Base-by-base conservation (phyloP, 2,329 filamentous ascomycete species). In the Stromatinia cepivora region DNA sequence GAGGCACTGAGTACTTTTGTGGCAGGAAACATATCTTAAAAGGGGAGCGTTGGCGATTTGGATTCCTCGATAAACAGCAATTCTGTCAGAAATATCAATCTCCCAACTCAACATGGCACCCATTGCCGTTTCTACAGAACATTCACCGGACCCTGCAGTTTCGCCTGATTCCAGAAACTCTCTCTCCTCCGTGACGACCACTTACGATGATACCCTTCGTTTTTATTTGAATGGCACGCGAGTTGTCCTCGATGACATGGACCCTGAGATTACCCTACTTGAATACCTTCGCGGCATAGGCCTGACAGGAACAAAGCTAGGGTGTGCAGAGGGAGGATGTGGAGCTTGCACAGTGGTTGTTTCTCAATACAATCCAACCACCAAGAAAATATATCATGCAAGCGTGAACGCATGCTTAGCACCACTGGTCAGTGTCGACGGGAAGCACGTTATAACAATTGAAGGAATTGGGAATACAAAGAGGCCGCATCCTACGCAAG, bases 381-480 rank as follows among this genome's bases (percentile, higher is more conserved):
- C 94, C 8, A 92, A 92, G 77, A 87, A 92, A 79, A 92, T 98
- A 75, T 98, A 98, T 78, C 94, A 99, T 83, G 95, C 95, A 69
- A 96, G 92, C 67, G 92, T 98, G 70, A 99, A 99, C 79, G 95
- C 95, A 54, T 99, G 95, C 79, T 84, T 99, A 66, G 94, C 95
- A 15, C 95, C 95, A 9, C 85, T 99, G 59, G 92, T 93, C 74
- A 97, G 93, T 76, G 87, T 98, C 56, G 95, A 98, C 79, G 95
- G 95, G 57, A 99, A 99, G 79, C 95, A 99, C 85, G 93, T 98
- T 77, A 94, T 99, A 78, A 99, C 95, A 4, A 90, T 99, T 53
- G 95, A 99, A 81, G 95, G 95, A 9, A 97, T 99, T 76, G 95
- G 95, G 15, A 92, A 91, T 78, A 89, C 92, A 39, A 90, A 95